Evolutionary conservation across 192 early-diverging fungal genomes (phyloP), one percentile per base, ranked within the genome.

Genomic region (Podochytrium sp.): DNA sequence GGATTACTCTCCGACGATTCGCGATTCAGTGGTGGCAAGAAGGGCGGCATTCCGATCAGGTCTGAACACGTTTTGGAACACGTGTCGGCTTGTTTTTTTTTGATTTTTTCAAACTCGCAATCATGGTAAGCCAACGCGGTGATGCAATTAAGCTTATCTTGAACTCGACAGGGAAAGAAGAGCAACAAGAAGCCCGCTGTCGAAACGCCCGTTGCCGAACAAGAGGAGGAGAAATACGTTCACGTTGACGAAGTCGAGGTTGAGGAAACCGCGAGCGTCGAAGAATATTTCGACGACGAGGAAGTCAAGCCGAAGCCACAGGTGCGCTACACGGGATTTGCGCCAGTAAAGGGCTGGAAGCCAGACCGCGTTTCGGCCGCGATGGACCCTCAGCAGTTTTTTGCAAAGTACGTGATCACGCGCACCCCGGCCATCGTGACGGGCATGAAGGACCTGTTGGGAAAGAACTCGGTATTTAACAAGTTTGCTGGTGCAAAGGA

Each of bases 281-380:
- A 47, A 20, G 43, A 47, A 10, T 47, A 47, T 20, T 47, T 47
- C 43, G 43, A 47, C 10, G 43, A 47, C 43, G 43, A 47, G 43
- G 43, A 47, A 20, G 43, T 47, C 43, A 10, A 47, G 43, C 43
- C 43, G n/a, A 47, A 55, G 52, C 52, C 52, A 5, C 30, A 65
- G 63, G 63, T 65, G 39, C 37, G 63, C 18, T 86, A 86, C 82
- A 57, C 39, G 0, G 84, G 85, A 14, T 86, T 86, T 71, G 77
- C 79, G 35, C 85, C 82, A 14, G n/a, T n/a, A n/a, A 55, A 73
- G 0, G 3, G 70, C n/a, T 85, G 84, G 84, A 32, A 33, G 14
- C 75, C 77, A 23, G 67, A 63, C 2, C 73, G 74, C 25, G 71
- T 82, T 1, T 56, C 76, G 12, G 37, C 35, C 2, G 32, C 10